phyloP scores from a whole-genome alignment of 768 basidiomycete genomes.

The Boletus barrowsii region DNA sequence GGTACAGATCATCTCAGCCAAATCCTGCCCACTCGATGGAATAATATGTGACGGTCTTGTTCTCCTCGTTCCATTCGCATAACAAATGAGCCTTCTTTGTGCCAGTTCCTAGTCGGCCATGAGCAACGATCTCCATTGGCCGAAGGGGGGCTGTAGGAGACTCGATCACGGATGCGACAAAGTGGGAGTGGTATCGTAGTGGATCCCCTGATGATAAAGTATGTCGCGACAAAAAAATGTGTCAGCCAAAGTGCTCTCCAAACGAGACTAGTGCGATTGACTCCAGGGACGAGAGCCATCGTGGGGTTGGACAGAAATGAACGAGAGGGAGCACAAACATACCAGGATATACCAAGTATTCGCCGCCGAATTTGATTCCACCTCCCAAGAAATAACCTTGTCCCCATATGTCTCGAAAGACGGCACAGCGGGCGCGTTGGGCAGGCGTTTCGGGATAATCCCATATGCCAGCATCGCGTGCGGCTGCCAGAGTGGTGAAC shows the following conservation, averaged over 20 bases:
- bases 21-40: constrained; percentile 92
- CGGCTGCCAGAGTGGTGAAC: constrained; percentile 56
- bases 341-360: constrained; percentile 97
- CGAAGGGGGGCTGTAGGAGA: constrained; percentile 56
- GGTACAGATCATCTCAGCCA: constrained; percentile 38
- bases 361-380: constrained; percentile 93
- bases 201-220: constrained; percentile 67
- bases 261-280: too few species aligned
- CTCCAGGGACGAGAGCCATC: not conserved
- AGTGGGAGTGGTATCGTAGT: constrained; percentile 95
- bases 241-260: not conserved
- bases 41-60: constrained; percentile 63
- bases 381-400: constrained; percentile 85
- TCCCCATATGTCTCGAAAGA: constrained; percentile 79
- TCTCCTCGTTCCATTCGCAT: constrained; percentile 81
- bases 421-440: constrained; percentile 74
- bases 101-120: constrained; percentile 92
- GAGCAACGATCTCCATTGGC: constrained; percentile 94
- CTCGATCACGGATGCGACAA: constrained; percentile 78
- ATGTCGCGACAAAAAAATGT: not conserved
- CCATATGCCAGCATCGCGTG: constrained; percentile 72
- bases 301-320: not conserved
- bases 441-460: constrained; percentile 60
- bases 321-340: constrained; percentile 20
- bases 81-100: constrained; percentile 95